Evolutionary conservation across 1,284 basidiomycete genomes (phyloP).

Genomic region (Boletus semigastroideus): DNA sequence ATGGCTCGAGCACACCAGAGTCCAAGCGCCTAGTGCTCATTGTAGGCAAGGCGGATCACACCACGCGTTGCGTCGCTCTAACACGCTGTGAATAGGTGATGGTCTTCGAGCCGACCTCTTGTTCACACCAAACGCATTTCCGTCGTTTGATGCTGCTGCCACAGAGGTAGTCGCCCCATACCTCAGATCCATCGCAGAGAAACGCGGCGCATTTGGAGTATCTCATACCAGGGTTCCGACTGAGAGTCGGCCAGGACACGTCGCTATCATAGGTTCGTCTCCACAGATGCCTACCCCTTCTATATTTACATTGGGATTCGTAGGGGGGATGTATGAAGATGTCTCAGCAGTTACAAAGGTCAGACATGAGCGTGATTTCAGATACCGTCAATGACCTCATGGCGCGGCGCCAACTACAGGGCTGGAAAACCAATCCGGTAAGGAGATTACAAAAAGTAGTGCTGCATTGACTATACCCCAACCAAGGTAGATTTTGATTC

Average conservation of each 20-base stretch:
- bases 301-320: conserved; percentile 6
- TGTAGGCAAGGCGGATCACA: conserved; percentile 52
- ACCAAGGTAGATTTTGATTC: conserved; percentile 82
- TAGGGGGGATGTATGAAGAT: conserved; percentile 90
- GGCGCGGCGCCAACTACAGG: conserved; percentile 40
- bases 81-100: conserved; percentile 51
- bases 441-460: conserved; percentile 12
- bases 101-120: conserved; percentile 83
- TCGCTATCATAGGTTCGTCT: conserved; percentile 77
- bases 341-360: conserved; percentile 88
- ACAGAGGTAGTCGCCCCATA: conserved; percentile 76
- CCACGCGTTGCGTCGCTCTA: neutral
- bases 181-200: conserved; percentile 64
- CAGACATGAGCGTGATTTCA: conserved; percentile 18
- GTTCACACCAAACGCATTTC: conserved; percentile 65
- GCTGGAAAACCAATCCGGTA: conserved; percentile 90
- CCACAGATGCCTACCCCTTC: neutral
- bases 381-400: conserved; percentile 8
- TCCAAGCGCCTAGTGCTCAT: conserved; percentile 80
- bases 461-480: conserved; percentile 6
- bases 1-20: conserved; percentile 45
- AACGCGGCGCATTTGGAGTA: conserved; percentile 76
- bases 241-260: conserved; percentile 86
- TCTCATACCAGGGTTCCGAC: conserved; percentile 89
- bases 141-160: conserved; percentile 47